These are phyloP conservation scores for Colletotrichum horii DNA, from an alignment of 2,329 filamentous ascomycete genomes.

Conservation along the genomic window DNA sequence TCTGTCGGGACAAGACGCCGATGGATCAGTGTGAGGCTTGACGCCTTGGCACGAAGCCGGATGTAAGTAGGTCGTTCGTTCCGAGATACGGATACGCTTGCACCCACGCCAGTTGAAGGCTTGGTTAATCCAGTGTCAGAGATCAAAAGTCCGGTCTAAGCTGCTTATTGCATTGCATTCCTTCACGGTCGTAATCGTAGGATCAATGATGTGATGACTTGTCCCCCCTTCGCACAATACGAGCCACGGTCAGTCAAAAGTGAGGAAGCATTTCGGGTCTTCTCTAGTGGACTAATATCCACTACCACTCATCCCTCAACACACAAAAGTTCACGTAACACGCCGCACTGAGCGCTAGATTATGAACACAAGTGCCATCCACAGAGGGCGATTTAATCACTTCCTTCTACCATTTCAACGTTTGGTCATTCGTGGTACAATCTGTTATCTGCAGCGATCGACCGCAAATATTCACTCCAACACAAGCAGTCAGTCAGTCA, in stretches of 20 bases:
- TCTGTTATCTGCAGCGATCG: not conserved
- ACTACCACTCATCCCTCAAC: not conserved
- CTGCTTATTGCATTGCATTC: not conserved
- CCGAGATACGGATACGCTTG: not conserved
- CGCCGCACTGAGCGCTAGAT: not conserved
- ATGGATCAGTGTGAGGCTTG: not conserved
- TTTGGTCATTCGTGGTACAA: fast-evolving
- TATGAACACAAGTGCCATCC: not conserved
- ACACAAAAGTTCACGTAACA: fast-evolving
- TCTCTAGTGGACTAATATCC: not conserved
- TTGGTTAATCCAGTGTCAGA: not conserved
- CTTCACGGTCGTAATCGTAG: not conserved
- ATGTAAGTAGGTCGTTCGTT: not conserved
- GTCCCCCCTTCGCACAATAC: fast-evolving
- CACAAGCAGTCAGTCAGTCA: too few relatives aligned
- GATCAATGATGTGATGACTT: fast-evolving
- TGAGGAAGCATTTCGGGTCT: not conserved
- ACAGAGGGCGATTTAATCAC: not conserved
- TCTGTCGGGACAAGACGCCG: not conserved
- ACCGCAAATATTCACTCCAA: not conserved
- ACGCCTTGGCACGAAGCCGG: not conserved
- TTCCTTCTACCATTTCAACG: not conserved
- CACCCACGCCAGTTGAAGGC: not conserved
- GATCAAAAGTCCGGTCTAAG: not conserved
- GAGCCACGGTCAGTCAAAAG: fast-evolving